A percentile compares a stretch with the other conserved stretches of the same genome.
These are phyloP conservation scores for Pythium aquatile DNA, from an alignment of 352 stramenopile species.

Conservation along the genomic window DNA sequence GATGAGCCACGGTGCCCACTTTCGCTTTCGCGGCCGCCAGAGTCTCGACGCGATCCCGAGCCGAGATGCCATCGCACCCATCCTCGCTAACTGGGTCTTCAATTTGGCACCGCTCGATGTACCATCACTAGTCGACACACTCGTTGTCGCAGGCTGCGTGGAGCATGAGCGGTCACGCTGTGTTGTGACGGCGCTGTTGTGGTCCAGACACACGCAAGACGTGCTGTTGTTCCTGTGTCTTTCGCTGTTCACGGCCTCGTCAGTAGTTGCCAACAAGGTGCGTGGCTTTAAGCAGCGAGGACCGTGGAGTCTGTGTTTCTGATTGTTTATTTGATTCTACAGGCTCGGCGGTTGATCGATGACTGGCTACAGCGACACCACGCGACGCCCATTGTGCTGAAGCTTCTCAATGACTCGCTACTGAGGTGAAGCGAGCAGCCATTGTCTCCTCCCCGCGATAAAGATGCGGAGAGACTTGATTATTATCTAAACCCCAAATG, in stretches of 20 bases:
- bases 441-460: no score
- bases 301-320: background rate
- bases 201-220: slow-evolving; percentile 25
- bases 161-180: slow-evolving; percentile 12
- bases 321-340: background rate
- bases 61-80: slow-evolving; percentile 7
- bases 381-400: slow-evolving; percentile 12
- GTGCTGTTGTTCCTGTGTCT: slow-evolving; percentile 25
- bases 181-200: slow-evolving; percentile 22
- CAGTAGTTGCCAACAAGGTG: background rate
- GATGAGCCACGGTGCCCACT: slow-evolving; percentile 22
- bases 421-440: background rate
- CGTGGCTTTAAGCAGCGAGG: background rate
- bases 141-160: slow-evolving; percentile 18
- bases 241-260: slow-evolving; percentile 16
- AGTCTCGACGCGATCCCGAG: slow-evolving; percentile 14
- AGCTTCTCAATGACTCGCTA: slow-evolving; percentile 19
- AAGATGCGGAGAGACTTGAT: background rate
- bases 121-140: slow-evolving; percentile 14
- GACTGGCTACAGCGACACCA: slow-evolving; percentile 7
- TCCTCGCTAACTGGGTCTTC: slow-evolving; percentile 19
- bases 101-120: slow-evolving; percentile 14
- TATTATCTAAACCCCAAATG: background rate
- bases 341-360: slow-evolving; percentile 8
- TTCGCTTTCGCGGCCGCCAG: slow-evolving; percentile 1